Evolutionary conservation across 805 yeast species (phyloP), one percentile per base, ranked within the genome.

Genomic region (Metschnikowia amazonensis): DNA sequence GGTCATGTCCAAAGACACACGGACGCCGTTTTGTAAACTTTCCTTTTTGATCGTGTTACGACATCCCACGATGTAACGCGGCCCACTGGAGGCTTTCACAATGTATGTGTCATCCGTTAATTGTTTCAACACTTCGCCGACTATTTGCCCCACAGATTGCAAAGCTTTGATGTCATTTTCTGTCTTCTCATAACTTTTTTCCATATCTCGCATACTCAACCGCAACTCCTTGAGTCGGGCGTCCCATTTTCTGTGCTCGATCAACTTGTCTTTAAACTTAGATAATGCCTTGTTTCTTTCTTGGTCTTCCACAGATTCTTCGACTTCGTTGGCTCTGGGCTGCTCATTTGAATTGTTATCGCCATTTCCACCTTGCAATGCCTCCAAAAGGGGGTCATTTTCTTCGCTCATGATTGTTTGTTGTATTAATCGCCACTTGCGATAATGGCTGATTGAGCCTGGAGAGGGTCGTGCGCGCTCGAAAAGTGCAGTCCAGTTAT

Each of bases 1-100:
- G 21, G 99, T 94, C 86, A 94, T 94, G 69, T 94, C 99, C 57
- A 94, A 74, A 13, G 99, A 94, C 37, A 94, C 99, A 64, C 99
- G 81, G 18, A 90, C 90, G 42, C 99, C 99, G 66, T 89, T 95
- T 67, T 86, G 83, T 60, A 94, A 76, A 49, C 78, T 79, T 36
- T 83, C 86, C 59, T 87, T 82, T 62, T 86, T 87, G 63, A 94
- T 88, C 28, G 96, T 86, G 65, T 89, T 89, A 62, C 99, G 82
- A 66, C 96, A 94, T 36, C 98, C 98, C 42, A 94, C 99, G 56
- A 94, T 94, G 65, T 94, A 94, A 60, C 99, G 80, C 36, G 99
- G 99, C 3, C 99, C 99, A 36, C 94, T 85, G 11, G 95, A 86
- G 1, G 98, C 97, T 72, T 92, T 92, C 42, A 94, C 98, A 53